Evolutionary conservation across 1,284 basidiomycete species (phyloP).

Genomic region (Trichosporon inkin): DNA sequence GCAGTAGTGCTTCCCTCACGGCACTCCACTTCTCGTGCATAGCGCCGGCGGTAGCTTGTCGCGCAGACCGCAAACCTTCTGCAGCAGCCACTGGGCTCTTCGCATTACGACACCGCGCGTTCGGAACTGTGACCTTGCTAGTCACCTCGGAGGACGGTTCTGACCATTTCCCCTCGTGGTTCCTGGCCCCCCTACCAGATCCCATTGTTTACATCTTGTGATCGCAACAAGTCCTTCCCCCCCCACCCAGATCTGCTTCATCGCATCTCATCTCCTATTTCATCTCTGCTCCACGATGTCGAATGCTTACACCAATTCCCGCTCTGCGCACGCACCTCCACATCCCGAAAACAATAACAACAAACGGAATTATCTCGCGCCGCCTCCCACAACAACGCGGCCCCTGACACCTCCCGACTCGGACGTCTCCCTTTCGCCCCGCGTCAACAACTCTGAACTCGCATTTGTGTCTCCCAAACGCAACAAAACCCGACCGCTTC

Average conservation of each 20-base stretch:
- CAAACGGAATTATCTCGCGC: not conserved
- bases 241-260: not conserved
- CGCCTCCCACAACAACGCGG: constrained; percentile 1
- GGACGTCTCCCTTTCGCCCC: not conserved
- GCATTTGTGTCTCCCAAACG: not conserved
- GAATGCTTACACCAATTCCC: constrained; percentile 1
- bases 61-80: not conserved
- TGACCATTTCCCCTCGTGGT: not conserved
- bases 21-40: not conserved
- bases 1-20: not conserved
- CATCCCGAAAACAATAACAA: not conserved
- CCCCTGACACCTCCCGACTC: constrained; percentile 6
- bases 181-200: not conserved
- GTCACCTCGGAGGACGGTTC: not conserved
- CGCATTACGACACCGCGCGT: not conserved
- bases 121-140: not conserved
- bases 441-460: not conserved
- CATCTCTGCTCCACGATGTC: not conserved
- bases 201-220: constrained; percentile 2
- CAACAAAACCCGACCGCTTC: not conserved
- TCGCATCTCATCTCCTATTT: not conserved
- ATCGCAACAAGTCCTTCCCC: not conserved
- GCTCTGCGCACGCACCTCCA: not conserved
- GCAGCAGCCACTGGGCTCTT: not conserved
- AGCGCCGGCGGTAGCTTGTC: not conserved